Percentiles rank a stretch among this genome's conserved stretches.
These are phyloP conservation scores for Exobasidium cylindrosporum DNA, from an alignment of 1,284 basidiomycete genomes.

Conservation along the genomic window DNA sequence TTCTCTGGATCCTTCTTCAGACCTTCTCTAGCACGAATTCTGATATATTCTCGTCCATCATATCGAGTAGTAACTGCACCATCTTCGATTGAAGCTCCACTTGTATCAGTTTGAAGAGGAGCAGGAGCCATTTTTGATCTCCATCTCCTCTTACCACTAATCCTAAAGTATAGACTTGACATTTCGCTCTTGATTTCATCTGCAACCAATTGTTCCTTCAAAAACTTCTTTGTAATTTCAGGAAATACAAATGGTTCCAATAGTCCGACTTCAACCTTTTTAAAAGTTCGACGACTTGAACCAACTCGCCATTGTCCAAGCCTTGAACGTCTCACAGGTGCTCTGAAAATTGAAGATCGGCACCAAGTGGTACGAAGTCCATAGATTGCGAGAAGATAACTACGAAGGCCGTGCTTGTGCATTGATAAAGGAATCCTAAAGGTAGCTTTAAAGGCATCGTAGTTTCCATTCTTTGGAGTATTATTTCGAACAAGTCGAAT, in stretches of 20 bases:
- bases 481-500: slow-evolving; percentile 81
- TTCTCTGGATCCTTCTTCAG: not conserved
- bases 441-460: slow-evolving; percentile 91
- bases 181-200: slow-evolving; percentile 18
- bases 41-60: not conserved
- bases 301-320: slow-evolving; percentile 60
- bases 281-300: slow-evolving; percentile 38
- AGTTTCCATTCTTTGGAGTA: slow-evolving; percentile 71
- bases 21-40: not conserved
- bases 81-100: slow-evolving; percentile 9
- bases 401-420: slow-evolving; percentile 86
- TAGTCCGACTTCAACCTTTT: slow-evolving; percentile 53
- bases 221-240: slow-evolving; percentile 22
- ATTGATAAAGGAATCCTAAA: slow-evolving; percentile 78
- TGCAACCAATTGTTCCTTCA: not conserved
- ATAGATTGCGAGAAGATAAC: slow-evolving; percentile 78
- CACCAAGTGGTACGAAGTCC: slow-evolving; percentile 79
- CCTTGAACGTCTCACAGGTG: slow-evolving; percentile 25
- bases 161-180: slow-evolving; percentile 11
- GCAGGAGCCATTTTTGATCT: slow-evolving; percentile 21
- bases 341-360: slow-evolving; percentile 77
- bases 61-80: not conserved
- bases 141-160: slow-evolving; percentile 10
- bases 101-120: slow-evolving; percentile 9
- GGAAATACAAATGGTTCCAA: slow-evolving; percentile 54